Percentiles rank a stretch among this genome's conserved stretches.
Evolutionary conservation across 2,329 filamentous ascomycete species (phyloP).

Genomic region (Colletotrichum nymphaeae): DNA sequence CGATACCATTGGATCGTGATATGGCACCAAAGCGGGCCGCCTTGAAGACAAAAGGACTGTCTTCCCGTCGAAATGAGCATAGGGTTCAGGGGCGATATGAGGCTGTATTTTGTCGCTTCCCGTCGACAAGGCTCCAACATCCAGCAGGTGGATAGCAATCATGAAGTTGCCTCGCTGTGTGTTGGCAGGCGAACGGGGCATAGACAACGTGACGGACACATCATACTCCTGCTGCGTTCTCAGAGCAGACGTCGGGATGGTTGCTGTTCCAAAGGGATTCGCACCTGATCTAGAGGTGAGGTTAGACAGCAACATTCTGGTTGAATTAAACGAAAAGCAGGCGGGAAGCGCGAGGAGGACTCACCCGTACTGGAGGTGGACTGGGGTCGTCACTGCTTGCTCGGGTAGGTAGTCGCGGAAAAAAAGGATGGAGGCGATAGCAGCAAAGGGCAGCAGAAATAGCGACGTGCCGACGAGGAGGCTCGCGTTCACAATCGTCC

Average conservation of each 20-base stretch:
- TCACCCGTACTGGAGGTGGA: constrained; percentile 71
- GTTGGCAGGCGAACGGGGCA: constrained; percentile 85
- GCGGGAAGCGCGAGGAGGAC: constrained; percentile 36
- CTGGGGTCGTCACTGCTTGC: constrained; percentile 61
- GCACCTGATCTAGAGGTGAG: constrained; percentile 51
- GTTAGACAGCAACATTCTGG: constrained; percentile 7
- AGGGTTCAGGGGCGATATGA: constrained; percentile 39
- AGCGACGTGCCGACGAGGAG: constrained; percentile 56
- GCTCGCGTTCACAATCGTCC: constrained; percentile 58
- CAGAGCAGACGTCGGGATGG: constrained; percentile 62
- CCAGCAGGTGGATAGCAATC: constrained; percentile 81
- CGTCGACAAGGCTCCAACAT: constrained; percentile 47
- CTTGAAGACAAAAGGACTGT: constrained; percentile 71
- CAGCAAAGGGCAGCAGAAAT: constrained; percentile 59
- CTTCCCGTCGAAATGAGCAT: constrained; percentile 49
- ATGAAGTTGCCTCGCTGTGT: constrained; percentile 91
- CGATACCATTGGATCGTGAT: constrained; percentile 77
- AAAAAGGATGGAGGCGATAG: constrained; percentile 62
- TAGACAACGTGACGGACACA: constrained; percentile 76
- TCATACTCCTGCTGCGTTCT: constrained; percentile 86
- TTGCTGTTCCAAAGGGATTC: constrained; percentile 65
- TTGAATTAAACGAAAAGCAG: neutral
- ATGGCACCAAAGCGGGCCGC: constrained; percentile 83
- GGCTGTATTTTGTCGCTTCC: constrained; percentile 35
- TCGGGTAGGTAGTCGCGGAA: constrained; percentile 69